phyloP scores from a whole-genome alignment of 2,329 filamentous ascomycete genomes.

The Cercospora berteroae region DNA sequence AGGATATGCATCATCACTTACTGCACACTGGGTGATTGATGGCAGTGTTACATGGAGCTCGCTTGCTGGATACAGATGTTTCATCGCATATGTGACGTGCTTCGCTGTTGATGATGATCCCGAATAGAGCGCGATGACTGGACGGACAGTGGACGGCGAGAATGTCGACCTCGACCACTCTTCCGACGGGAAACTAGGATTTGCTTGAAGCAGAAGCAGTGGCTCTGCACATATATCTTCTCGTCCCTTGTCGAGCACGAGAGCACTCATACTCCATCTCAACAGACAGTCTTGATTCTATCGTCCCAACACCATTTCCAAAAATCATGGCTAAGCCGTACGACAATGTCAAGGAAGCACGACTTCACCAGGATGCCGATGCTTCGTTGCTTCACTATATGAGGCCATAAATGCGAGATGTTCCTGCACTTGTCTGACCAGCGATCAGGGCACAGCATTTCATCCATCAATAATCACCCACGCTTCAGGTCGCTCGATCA shows the following conservation, averaged over 20 bases:
- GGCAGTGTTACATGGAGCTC: too few relatives aligned
- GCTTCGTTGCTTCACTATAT: slow-evolving; percentile 23
- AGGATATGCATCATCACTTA: too few relatives aligned
- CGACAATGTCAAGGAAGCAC: slow-evolving; percentile 18
- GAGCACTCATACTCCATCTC: neutral
- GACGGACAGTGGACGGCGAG: neutral
- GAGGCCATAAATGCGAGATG: neutral
- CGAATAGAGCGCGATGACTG: neutral
- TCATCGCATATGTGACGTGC: too few relatives aligned
- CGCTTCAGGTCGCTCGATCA: slow-evolving; percentile 24
- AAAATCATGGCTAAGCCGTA: slow-evolving; percentile 21
- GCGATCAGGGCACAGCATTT: slow-evolving; percentile 19
- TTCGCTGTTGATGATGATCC: too few relatives aligned
- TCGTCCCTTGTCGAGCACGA: neutral
- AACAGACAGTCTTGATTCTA: neutral
- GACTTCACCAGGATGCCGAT: slow-evolving; percentile 23
- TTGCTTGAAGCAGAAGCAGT: neutral
- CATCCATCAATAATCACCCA: slow-evolving; percentile 25
- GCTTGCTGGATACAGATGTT: neutral
- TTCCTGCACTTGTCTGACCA: neutral
- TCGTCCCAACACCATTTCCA: neutral
- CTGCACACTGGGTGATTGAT: too few relatives aligned
- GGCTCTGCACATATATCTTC: neutral
- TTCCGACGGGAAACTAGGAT: neutral
- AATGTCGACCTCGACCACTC: neutral